phyloP scores from a whole-genome alignment of 495 filamentous ascomycete genomes.

The Chaetomium cochliodes region DNA sequence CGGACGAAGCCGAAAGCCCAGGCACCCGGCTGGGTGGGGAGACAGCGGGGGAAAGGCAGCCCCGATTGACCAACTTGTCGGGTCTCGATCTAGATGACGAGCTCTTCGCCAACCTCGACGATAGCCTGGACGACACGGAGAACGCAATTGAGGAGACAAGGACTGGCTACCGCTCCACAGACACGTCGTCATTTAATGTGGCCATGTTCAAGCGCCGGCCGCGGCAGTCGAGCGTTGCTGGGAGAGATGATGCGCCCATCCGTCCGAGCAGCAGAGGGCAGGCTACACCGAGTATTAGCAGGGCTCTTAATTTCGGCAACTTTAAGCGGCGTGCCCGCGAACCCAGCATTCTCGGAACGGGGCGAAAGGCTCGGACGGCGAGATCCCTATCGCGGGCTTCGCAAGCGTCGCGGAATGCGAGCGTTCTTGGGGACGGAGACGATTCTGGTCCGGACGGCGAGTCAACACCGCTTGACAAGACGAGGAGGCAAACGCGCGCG shows the following conservation, averaged over 20 bases:
- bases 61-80: constrained; percentile 40
- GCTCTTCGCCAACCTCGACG: constrained; percentile 47
- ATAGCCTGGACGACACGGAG: constrained; percentile 39
- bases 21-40: constrained; percentile 35
- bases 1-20: constrained; percentile 20
- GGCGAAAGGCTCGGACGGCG: constrained; percentile 38
- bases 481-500: constrained; percentile 37
- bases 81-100: constrained; percentile 50
- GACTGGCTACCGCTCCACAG: constrained; percentile 40
- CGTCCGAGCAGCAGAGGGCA: constrained; percentile 50
- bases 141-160: constrained; percentile 31
- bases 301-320: constrained; percentile 46
- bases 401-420: constrained; percentile 25
- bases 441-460: constrained; percentile 49
- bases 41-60: constrained; percentile 23
- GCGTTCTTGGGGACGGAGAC: constrained; percentile 35
- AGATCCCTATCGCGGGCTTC: constrained; percentile 32
- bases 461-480: constrained; percentile 42
- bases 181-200: constrained; percentile 47
- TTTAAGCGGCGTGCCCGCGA: constrained; percentile 49
- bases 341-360: constrained; percentile 49
- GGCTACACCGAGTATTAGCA: constrained; percentile 47
- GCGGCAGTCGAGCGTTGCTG: constrained; percentile 47
- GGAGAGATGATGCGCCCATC: constrained; percentile 45
- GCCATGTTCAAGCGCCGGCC: constrained; percentile 46